Conservation (phyloP, 2,329 filamentous ascomycete genomes). For the Domatiomyces globalis region DNA sequence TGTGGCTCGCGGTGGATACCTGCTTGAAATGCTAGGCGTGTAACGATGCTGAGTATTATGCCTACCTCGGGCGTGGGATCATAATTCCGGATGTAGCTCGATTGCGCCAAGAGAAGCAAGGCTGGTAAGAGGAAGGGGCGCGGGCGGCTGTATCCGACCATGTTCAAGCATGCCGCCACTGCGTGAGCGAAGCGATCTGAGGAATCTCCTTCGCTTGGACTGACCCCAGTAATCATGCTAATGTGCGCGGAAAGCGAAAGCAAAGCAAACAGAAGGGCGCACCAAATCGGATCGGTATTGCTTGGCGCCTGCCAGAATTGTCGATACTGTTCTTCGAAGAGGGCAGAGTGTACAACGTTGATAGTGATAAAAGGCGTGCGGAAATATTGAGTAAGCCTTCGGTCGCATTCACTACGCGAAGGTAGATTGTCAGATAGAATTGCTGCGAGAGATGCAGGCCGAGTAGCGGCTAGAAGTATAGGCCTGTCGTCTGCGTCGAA, state of each 20-base stretch:
- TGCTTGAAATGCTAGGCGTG: background rate
- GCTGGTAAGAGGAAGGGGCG: background rate
- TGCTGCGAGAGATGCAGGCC: background rate
- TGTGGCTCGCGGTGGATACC: background rate
- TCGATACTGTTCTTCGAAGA: background rate
- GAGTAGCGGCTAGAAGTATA: background rate
- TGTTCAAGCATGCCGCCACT: background rate
- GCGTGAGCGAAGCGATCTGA: background rate
- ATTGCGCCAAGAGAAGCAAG: background rate
- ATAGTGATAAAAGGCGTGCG: background rate
- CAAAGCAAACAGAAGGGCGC: background rate
- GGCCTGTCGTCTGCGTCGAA: background rate
- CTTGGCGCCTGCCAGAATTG: background rate
- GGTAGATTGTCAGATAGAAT: background rate
- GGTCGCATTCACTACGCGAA: background rate
- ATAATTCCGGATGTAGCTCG: background rate
- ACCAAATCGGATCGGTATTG: slow-evolving; percentile 1
- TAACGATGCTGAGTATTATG: background rate
- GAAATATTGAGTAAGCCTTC: background rate
- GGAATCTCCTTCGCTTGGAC: background rate
- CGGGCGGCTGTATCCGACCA: background rate
- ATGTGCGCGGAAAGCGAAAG: background rate
- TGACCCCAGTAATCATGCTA: background rate
- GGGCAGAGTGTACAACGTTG: background rate
- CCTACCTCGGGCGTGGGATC: background rate